Evolutionary conservation across 148 eudicot genomes (phyloP).

Genomic region (Vaccinium myrtillus): DNA sequence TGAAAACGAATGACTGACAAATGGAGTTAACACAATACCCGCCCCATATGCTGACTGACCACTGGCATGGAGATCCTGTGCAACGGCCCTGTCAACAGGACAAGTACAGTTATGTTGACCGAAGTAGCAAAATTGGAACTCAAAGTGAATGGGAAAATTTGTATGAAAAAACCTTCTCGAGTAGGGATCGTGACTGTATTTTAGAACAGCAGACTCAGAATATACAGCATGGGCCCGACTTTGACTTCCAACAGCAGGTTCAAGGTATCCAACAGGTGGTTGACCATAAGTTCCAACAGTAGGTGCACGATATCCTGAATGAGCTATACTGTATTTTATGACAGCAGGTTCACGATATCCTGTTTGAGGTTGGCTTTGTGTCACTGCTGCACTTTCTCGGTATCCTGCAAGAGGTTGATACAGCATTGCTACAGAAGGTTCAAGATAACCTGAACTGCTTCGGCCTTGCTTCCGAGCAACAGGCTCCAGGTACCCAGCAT

Average conservation of each 20-base stretch:
- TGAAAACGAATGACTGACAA: no score
- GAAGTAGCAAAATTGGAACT: not conserved
- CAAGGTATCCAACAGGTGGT: slow-evolving; percentile 21
- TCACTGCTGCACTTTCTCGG: slow-evolving; percentile 9
- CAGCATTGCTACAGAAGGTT: slow-evolving; percentile 18
- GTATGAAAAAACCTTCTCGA: slow-evolving; percentile 16
- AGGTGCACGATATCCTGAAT: slow-evolving; percentile 16
- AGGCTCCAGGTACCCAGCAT: slow-evolving; percentile 32
- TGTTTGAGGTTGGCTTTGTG: slow-evolving; percentile 13
- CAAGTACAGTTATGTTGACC: not conserved
- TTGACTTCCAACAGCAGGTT: slow-evolving; percentile 16
- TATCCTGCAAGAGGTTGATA: slow-evolving; percentile 19
- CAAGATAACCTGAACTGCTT: slow-evolving; percentile 13
- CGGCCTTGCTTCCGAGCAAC: slow-evolving; percentile 13
- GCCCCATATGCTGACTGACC: slow-evolving; percentile 13
- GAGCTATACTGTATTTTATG: slow-evolving; percentile 1
- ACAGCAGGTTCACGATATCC: slow-evolving; percentile 15
- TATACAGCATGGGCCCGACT: slow-evolving; percentile 13
- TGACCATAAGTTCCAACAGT: slow-evolving; percentile 14
- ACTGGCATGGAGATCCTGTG: slow-evolving; percentile 18
- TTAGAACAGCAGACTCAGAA: slow-evolving; percentile 15
- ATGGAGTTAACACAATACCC: not conserved
- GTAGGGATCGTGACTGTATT: slow-evolving; percentile 15
- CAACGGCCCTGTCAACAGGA: slow-evolving; percentile 18
- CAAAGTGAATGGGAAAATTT: not conserved